Conservation (phyloP, 1,284 basidiomycete genomes). For the Tetrapyrgos nigripes region DNA sequence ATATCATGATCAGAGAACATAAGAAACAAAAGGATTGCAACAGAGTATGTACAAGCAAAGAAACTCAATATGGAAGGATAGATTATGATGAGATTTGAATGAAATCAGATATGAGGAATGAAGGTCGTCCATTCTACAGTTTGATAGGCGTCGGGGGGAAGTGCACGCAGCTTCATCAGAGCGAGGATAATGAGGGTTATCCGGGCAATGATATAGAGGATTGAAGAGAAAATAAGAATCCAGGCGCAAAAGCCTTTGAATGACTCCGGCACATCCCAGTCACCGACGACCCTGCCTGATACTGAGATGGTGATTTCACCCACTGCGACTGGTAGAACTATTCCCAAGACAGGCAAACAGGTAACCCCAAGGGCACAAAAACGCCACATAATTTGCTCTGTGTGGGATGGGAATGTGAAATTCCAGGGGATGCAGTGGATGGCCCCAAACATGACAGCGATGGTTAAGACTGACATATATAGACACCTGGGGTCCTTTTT, state of each 20-base stretch:
- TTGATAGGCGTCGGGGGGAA: neutral
- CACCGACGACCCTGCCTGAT: too few relatives aligned
- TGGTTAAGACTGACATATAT: neutral
- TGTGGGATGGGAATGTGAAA: neutral
- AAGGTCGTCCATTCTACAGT: neutral
- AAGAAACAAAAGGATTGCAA: too few relatives aligned
- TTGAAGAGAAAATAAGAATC: neutral
- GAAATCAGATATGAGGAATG: slow-evolving; percentile 5
- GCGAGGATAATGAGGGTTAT: neutral
- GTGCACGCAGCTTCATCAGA: neutral
- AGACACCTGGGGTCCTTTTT: neutral
- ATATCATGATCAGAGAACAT: too few relatives aligned
- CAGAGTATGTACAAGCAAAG: too few relatives aligned
- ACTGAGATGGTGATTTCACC: neutral
- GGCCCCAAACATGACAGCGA: slow-evolving; percentile 2
- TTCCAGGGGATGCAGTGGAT: slow-evolving; percentile 11
- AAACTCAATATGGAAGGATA: too few relatives aligned
- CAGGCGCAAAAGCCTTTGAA: neutral
- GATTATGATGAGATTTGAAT: too few relatives aligned
- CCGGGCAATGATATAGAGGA: neutral
- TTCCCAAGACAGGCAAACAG: neutral
- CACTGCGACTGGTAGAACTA: neutral
- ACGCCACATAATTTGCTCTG: slow-evolving; percentile 7
- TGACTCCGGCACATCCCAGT: too few relatives aligned
- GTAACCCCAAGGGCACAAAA: neutral